Base-by-base conservation (phyloP, 495 filamentous ascomycete genomes). In the Usnea hakonensis region DNA sequence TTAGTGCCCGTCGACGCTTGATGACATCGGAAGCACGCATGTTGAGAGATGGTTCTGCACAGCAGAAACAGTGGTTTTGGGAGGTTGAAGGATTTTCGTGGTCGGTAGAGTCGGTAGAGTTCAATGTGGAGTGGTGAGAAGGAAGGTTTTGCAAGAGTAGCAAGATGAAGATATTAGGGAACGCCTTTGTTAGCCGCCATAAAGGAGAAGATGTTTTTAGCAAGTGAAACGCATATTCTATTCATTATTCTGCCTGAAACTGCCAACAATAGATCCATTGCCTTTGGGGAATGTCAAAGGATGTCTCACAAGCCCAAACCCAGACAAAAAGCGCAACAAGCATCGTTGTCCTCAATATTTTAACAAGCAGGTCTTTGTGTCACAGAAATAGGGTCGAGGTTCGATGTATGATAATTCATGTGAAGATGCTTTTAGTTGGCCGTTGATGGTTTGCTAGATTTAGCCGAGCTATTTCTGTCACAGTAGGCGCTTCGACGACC, bases 251-350 rank as follows among this genome's bases (percentile, higher is more conserved):
- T 1, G 28, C 28, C 48, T 52, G 26, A 52, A 19, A 28, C 28
- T 52, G 48, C 26, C 48, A 52, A 52, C 48, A 52, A 52, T 52
- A 52, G 28, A 52, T 32, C 48, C 28, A 30, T 50, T 52, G 28
- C 14, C 28, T 19, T 32, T 32, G 26, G 7, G 16, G 13, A 28
- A 19, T 19, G 26, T 52, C 48, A 52, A 50, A 50, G 46, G 23
- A 50, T 30, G 9, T 3, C 11, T 10, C 43, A 8, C 2, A n/a
- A 44, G 19, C 41, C 9, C 43, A 5, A 26, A 3, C 43, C 2
- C 46, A 30, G 26, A 50, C 11, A 50, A 30, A 4, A 6, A 32
- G 30, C 5, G 26, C 48, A 52, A 52, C n/a, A 26, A 2, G 23
- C 48, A 52, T 32, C 11, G 1, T 52, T 52, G 11, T 52, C n/a